Evolutionary conservation across 2,329 filamentous ascomycete genomes (phyloP), one percentile per base, ranked within the genome.

Genomic region (Colletotrichum sp.): DNA sequence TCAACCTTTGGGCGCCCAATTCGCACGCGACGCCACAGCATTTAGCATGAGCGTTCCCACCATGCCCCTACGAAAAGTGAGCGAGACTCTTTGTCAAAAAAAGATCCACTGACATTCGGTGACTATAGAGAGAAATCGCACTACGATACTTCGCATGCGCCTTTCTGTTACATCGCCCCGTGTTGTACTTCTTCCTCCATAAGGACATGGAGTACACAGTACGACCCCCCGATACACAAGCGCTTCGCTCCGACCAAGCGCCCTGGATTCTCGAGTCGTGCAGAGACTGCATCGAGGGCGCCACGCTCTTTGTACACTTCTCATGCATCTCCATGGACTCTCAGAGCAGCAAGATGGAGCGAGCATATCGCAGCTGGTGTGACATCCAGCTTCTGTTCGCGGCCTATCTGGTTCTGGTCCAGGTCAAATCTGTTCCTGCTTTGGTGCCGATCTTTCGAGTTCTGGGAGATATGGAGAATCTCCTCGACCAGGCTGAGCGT

Each of bases 171-270:
- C 63, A 73, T 34, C 71, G 71, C 22, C 71, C 71, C 25, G 71
- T 73, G 19, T 39, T 73, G 22, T 73, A 73, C 49, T 73, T 73
- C 52, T 73, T 69, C 55, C 71, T 73, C 49, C 71, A 73, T 34
- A 69, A 61, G 30, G 71, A 73, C 64, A 61, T 73, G 27, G 71
- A 73, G 44, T 73, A 73, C 12, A 59, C 64, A 6, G 71, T 73
- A n/a, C 34, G 71, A 13, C 71, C 71, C 6, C 71, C 71, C 19
- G 64, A 62, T 7, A 44, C 29, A 15, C 63, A 34, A 25, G 29
- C 44, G 3, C 13, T 68, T 19, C 63, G 55, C 30, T 73, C 71
- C 16, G 71, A 73, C 34, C 39, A 66, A n/a, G 71, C 69, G 30
- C 71, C 64, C 34, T 73, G 71, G 71, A 49, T 73, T 9, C 64